Conservation (phyloP, 768 basidiomycete species). For the Rhizopogon vulgaris region DNA sequence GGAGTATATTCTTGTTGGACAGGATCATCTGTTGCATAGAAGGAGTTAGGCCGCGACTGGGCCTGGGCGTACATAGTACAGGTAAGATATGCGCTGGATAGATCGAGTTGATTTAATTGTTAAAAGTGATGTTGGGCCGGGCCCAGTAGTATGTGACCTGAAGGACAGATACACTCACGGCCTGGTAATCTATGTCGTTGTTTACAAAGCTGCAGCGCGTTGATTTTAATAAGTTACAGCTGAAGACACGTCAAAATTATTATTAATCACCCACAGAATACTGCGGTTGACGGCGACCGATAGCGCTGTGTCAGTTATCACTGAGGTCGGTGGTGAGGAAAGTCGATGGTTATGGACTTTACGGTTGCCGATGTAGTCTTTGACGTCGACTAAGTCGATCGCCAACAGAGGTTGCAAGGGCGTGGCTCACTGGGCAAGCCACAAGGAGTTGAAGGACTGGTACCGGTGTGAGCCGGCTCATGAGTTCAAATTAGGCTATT, state of each 20-base stretch:
- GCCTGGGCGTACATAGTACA: conserved; percentile 26
- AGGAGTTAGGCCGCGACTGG: conserved; percentile 30
- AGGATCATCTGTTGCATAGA: conserved; percentile 23
- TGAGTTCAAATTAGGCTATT: too few relatives aligned
- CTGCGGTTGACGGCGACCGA: background rate
- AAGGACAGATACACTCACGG: background rate
- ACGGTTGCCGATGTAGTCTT: background rate
- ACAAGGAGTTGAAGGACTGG: too few relatives aligned
- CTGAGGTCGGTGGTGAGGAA: background rate
- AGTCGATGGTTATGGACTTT: background rate
- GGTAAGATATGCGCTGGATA: background rate
- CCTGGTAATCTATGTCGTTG: background rate
- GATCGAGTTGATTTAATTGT: background rate
- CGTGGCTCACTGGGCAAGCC: background rate
- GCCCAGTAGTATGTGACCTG: background rate
- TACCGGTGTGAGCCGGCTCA: background rate
- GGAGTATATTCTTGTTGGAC: conserved; percentile 6
- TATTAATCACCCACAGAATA: background rate
- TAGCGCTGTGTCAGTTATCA: background rate
- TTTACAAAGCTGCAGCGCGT: background rate
- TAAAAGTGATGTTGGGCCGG: background rate
- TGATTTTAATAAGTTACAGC: background rate
- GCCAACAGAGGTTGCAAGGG: background rate
- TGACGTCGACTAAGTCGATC: conserved; percentile 1
- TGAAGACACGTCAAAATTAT: background rate